Evolutionary conservation across 306 rosid genomes (phyloP).

Genomic region (Neltuma alba): DNA sequence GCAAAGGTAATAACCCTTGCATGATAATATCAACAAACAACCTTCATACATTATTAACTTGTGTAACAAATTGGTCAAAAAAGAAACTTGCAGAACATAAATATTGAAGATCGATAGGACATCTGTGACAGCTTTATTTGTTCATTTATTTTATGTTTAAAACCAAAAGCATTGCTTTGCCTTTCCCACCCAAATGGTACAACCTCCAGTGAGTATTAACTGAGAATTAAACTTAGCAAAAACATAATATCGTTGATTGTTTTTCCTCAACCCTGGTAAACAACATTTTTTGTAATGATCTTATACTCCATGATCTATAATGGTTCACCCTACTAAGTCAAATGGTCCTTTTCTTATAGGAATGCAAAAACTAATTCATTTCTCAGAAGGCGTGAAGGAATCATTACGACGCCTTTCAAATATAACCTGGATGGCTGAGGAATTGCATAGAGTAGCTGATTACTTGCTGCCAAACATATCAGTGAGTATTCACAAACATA

Average conservation of each 20-base stretch:
- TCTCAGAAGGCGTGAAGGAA: conserved; percentile 81
- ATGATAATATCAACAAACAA: conserved; percentile 8
- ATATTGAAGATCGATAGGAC: neutral
- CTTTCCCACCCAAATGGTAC: conserved; percentile 15
- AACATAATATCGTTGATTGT: neutral
- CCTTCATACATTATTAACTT: conserved; percentile 8
- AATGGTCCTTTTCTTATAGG: conserved; percentile 43
- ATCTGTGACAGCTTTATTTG: neutral
- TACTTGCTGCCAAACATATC: conserved; percentile 67
- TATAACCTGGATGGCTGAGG: conserved; percentile 84
- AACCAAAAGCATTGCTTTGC: neutral
- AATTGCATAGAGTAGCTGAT: conserved; percentile 71
- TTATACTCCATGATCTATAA: conserved; percentile 17
- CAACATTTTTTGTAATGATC: neutral
- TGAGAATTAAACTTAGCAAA: neutral
- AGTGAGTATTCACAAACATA: conserved; percentile 53
- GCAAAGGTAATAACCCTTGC: conserved; percentile 59
- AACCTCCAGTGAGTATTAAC: too few relatives aligned
- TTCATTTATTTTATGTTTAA: conserved; percentile 5
- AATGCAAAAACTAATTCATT: conserved; percentile 69
- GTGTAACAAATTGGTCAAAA: neutral
- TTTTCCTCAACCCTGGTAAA: neutral
- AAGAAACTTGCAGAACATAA: too few relatives aligned
- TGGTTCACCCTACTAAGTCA: conserved; percentile 24
- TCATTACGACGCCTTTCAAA: conserved; percentile 75